A percentile compares a stretch with the other conserved stretches of the same genome.
Evolutionary conservation across 345 rosid genomes (phyloP).

Genomic region (Pugionium cornutum): DNA sequence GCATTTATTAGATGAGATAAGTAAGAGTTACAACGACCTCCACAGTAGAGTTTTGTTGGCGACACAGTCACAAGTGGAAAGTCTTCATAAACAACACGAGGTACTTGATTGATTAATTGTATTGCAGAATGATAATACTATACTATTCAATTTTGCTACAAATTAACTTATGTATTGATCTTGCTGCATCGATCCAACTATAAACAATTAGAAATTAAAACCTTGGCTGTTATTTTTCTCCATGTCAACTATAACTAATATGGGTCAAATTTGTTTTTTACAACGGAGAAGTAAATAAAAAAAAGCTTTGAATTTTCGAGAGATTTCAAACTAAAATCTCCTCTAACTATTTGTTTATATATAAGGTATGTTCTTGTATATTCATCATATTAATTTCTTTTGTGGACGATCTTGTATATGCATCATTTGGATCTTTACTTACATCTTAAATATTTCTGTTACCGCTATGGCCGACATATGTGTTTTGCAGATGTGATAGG

Average conservation of each 20-base stretch:
- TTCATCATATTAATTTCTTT: conserved; percentile 2
- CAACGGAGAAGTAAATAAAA: conserved; percentile 6
- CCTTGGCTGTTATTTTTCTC: background rate
- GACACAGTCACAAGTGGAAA: conserved; percentile 54
- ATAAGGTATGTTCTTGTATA: conserved; percentile 13
- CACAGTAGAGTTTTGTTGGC: conserved; percentile 63
- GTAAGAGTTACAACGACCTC: conserved; percentile 55
- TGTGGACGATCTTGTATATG: background rate
- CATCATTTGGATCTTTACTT: background rate
- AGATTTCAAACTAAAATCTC: background rate
- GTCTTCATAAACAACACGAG: conserved; percentile 42
- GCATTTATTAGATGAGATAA: conserved; percentile 63
- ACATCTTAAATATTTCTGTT: background rate
- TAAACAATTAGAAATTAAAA: background rate
- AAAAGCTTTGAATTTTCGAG: conserved; percentile 3
- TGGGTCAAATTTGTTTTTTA: conserved; percentile 12
- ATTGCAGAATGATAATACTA: too few species aligned
- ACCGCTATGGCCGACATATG: background rate
- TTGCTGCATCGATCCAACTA: background rate
- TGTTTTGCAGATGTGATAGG: conserved; percentile 3
- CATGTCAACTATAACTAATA: background rate
- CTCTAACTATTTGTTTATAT: background rate
- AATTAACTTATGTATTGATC: background rate
- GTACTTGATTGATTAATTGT: conserved; percentile 34
- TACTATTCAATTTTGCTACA: background rate